Conservation (phyloP, 495 filamentous ascomycete species). For the Terfezia claveryi region DNA sequence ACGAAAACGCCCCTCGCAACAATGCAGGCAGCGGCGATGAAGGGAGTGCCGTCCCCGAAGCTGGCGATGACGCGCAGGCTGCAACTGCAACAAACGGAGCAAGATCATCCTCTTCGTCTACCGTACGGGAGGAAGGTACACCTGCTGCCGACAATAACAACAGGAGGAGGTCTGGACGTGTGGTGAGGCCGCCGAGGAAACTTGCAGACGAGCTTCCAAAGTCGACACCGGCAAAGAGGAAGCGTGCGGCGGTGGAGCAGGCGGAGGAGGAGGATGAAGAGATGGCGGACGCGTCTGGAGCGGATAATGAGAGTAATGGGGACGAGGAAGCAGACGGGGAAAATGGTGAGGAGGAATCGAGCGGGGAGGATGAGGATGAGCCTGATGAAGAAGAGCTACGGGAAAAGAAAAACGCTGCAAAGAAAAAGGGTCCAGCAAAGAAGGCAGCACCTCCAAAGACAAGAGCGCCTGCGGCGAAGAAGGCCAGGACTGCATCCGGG, state of each 20-base stretch:
- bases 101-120: background rate
- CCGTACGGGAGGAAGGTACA: background rate
- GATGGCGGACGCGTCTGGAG: background rate
- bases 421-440: constrained; percentile 4
- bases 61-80: constrained; percentile 6
- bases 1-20: constrained; percentile 14
- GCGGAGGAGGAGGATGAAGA: constrained; percentile 21
- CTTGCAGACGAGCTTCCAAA: constrained; percentile 23
- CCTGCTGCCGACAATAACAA: constrained; percentile 23
- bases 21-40: constrained; percentile 14
- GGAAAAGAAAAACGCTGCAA: constrained; percentile 20
- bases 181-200: constrained; percentile 44
- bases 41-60: constrained; percentile 5
- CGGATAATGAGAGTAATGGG: background rate
- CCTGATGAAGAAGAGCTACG: constrained; percentile 44
- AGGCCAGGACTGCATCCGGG: constrained; percentile 45
- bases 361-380: constrained; percentile 12
- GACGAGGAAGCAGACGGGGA: constrained; percentile 10
- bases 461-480: constrained; percentile 38
- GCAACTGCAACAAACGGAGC: background rate
- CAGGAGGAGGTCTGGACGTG: constrained; percentile 62
- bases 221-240: constrained; percentile 25
- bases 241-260: constrained; percentile 22
- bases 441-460: constrained; percentile 27
- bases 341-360: constrained; percentile 6